A percentile compares a stretch with the other conserved stretches of the same genome.
phyloP scores from a whole-genome alignment of 2,329 filamentous ascomycete genomes.

The Allantophomopsis lycopodina region DNA sequence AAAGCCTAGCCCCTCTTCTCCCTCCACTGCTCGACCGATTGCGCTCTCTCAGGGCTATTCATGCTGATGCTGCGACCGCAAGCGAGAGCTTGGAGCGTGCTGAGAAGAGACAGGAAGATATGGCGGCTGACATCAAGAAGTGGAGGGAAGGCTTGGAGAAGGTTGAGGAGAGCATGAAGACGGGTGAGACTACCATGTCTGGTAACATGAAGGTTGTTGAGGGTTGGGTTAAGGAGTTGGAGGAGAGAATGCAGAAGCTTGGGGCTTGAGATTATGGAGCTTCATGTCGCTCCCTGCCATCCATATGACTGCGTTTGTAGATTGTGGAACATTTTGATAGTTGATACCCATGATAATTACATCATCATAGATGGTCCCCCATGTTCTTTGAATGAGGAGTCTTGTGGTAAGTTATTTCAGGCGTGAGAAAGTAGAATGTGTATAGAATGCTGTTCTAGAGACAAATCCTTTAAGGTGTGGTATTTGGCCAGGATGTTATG shows the following conservation, averaged over 20 bases:
- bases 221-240: conserved; percentile 77
- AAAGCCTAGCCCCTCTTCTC: conserved; percentile 70
- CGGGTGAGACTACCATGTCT: conserved; percentile 56
- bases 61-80: conserved; percentile 75
- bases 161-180: conserved; percentile 61
- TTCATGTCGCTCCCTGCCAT: too few relatives aligned
- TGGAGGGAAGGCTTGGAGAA: conserved; percentile 74
- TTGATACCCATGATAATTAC: too few relatives aligned
- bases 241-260: conserved; percentile 54
- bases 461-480: too few relatives aligned
- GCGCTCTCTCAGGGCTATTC: conserved; percentile 69
- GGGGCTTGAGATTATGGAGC: not conserved
- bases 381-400: too few relatives aligned
- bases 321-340: too few relatives aligned
- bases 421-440: too few relatives aligned
- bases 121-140: conserved; percentile 64
- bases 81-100: conserved; percentile 64
- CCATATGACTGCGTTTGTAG: too few relatives aligned
- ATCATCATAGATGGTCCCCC: too few relatives aligned
- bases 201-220: conserved; percentile 78
- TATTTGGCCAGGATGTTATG: too few relatives aligned
- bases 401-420: too few relatives aligned
- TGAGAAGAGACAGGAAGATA: conserved; percentile 68
- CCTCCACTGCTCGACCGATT: conserved; percentile 77
- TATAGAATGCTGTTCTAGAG: too few relatives aligned